phyloP scores from a whole-genome alignment of 768 basidiomycete genomes.

The Pulveroboletus ravenelii region DNA sequence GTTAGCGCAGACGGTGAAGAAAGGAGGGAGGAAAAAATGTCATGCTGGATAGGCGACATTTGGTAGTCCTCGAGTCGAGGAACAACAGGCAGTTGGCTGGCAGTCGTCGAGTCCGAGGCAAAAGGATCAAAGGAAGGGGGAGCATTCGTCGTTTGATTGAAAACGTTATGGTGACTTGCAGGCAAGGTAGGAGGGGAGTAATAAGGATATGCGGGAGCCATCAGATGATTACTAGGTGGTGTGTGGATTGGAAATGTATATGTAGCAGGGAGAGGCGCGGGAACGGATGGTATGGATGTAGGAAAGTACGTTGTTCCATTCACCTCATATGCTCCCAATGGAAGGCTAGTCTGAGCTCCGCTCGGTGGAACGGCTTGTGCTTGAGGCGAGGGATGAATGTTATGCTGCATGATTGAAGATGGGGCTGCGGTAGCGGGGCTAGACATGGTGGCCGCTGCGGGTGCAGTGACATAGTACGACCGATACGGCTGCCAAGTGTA shows the following conservation, averaged over 20 bases:
- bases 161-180: constrained; percentile 1
- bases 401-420: constrained; percentile 1
- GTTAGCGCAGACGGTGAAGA: not conserved
- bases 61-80: constrained; percentile 6
- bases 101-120: constrained; percentile 12
- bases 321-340: constrained; percentile 19
- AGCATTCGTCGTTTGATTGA: not conserved
- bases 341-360: constrained; percentile 5
- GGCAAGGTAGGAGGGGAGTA: constrained; percentile 7
- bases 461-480: constrained; percentile 29
- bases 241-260: constrained; percentile 7
- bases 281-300: not conserved
- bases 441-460: constrained; percentile 10
- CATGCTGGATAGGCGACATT: not conserved
- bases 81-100: constrained; percentile 11
- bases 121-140: constrained; percentile 20
- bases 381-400: not conserved
- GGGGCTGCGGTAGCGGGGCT: not conserved
- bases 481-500: constrained; percentile 15
- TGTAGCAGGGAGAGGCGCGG: constrained; percentile 1
- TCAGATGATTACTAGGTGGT: constrained; percentile 2
- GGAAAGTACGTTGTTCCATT: constrained; percentile 30
- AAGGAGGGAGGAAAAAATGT: not conserved
- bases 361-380: not conserved
- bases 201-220: constrained; percentile 7